These are phyloP conservation scores for Paecilomyces sp. DNA, from an alignment of 2,329 filamentous ascomycete species.

Conservation along the genomic window DNA sequence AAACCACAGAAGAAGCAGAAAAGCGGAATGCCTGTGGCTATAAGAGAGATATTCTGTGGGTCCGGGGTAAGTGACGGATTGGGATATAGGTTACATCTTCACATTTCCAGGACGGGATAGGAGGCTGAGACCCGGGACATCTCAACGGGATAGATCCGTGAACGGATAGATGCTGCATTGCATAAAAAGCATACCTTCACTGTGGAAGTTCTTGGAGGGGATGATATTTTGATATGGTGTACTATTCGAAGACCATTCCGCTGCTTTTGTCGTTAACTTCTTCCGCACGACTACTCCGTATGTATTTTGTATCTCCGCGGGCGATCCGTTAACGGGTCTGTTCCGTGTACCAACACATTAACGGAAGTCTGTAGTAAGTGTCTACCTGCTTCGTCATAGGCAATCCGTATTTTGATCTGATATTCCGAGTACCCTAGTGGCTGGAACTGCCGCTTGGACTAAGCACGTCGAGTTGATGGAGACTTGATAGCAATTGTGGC, in stretches of 20 bases:
- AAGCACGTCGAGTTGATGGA: not conserved
- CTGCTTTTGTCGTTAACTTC: too few species aligned
- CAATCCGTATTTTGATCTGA: not conserved
- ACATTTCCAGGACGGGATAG: too few species aligned
- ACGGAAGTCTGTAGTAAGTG: not conserved
- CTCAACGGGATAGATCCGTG: too few species aligned
- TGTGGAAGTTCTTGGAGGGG: too few species aligned
- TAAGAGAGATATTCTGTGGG: not conserved
- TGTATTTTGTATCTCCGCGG: too few species aligned
- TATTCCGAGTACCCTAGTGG: not conserved
- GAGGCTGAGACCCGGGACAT: too few species aligned
- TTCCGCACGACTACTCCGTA: too few species aligned
- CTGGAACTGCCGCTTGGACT: not conserved
- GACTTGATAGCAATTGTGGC: not conserved
- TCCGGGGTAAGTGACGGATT: not conserved
- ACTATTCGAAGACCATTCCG: too few species aligned
- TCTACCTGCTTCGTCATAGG: not conserved
- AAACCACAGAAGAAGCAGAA: not conserved
- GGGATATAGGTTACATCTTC: not conserved
- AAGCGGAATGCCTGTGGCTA: not conserved
- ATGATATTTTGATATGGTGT: too few species aligned
- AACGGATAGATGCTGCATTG: too few species aligned
- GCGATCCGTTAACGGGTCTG: too few species aligned
- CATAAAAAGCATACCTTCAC: too few species aligned
- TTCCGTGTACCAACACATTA: not conserved